Evolutionary conservation across 139 green algal species (phyloP), one percentile per base, ranked within the genome.

Genomic region (Volvox reticuliferus): DNA sequence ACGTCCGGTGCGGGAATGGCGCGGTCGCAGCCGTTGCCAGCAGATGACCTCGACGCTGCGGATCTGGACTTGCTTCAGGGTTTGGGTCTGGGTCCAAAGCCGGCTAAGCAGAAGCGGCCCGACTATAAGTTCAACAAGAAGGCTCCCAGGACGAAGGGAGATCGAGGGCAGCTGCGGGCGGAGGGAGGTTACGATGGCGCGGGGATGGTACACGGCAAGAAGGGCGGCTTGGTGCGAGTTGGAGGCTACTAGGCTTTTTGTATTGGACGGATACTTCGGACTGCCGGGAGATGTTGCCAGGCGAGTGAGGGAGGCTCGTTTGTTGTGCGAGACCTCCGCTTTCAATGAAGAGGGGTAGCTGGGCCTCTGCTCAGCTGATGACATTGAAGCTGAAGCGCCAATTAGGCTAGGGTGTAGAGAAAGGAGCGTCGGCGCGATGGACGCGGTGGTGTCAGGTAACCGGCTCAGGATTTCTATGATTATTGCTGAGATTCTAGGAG

Each of bases 101-200:
- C 85, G 37, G 32, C 78, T 13, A 96, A 95, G 90, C 33, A 62
- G 16, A 82, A 86, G 71, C 92, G 96, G 0, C 82, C 96, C 19
- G 94, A 95, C 22, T 93, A 97, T 92, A 98, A 98, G 91, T 98
- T 98, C 79, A 94, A 99, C 37, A 98, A 98, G 90, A 98, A 98
- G 90, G 86, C 95, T 24, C 61, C 95, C 16, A 77, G 95, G 21
- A 94, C 20, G 36, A 98, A 98, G 89, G 96, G 95, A 1, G 90
- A 92, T 69, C 50, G 95, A 0, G 95, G 95, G 1, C 50, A 92
- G 86, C 44, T 83, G 86, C 68, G 80, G n/a, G 79, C 73, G 19
- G 92, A 91, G n/a, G 93, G 85, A 1, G 92, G 33, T 0, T 96
- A 95, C 67, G 95, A 97, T 92, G 95, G 95, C 0, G 93, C 87